Conservation (phyloP, 1,139 yeast genomes). For the Casaregolazyma lundiana region DNA sequence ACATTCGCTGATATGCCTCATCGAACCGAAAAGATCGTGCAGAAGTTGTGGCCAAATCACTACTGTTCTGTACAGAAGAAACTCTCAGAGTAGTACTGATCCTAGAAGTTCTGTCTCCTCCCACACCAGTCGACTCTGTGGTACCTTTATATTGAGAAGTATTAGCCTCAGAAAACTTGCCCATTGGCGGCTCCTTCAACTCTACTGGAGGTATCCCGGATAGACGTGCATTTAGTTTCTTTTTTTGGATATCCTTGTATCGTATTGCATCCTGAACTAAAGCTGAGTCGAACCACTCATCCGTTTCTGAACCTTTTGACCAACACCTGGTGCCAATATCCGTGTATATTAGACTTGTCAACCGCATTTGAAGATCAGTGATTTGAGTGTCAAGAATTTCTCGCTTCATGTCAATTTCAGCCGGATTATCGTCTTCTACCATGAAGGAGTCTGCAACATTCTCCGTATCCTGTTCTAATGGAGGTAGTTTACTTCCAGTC, state of each 20-base stretch:
- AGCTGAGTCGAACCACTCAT: conserved; percentile 28
- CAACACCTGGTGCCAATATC: conserved; percentile 30
- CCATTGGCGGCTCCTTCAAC: conserved; percentile 20
- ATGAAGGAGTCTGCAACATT: conserved; percentile 1
- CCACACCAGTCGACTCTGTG: background rate
- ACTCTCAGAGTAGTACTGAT: background rate
- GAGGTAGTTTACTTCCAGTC: conserved; percentile 19
- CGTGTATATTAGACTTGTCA: conserved; percentile 28
- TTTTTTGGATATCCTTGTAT: conserved; percentile 17
- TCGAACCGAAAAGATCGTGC: conserved; percentile 24
- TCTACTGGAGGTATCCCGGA: conserved; percentile 18
- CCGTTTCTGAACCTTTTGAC: conserved; percentile 32
- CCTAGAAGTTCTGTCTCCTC: background rate
- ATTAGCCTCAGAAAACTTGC: background rate
- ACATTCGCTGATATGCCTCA: conserved; percentile 26
- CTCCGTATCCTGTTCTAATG: background rate
- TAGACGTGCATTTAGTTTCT: conserved; percentile 18
- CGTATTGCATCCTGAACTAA: conserved; percentile 21
- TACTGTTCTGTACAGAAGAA: background rate
- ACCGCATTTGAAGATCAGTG: conserved; percentile 27
- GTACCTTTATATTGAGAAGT: conserved; percentile 3
- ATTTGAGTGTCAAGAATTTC: conserved; percentile 23
- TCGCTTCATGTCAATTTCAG: conserved; percentile 16
- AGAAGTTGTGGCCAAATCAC: background rate
- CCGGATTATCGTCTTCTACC: conserved; percentile 11